phyloP scores from a whole-genome alignment of 2,329 filamentous ascomycete genomes.

The Colletotrichum somersetense region DNA sequence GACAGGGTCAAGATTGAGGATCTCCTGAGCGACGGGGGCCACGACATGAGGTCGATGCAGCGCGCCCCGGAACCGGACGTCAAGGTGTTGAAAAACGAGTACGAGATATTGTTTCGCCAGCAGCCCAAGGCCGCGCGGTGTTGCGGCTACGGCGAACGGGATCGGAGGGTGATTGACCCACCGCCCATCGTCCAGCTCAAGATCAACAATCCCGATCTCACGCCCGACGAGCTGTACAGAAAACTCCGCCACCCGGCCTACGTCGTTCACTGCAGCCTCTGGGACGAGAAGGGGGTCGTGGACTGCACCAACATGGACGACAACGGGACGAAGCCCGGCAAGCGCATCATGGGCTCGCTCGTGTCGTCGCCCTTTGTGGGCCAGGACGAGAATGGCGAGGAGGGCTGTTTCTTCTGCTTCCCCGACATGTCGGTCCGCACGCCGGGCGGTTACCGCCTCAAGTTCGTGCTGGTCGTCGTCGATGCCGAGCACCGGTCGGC shows the following conservation, averaged over 20 bases:
- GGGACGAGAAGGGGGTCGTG: slow-evolving; percentile 74
- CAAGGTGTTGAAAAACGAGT: slow-evolving; percentile 46
- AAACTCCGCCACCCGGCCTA: slow-evolving; percentile 73
- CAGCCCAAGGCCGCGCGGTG: slow-evolving; percentile 83
- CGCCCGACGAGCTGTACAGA: slow-evolving; percentile 65
- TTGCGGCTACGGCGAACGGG: slow-evolving; percentile 86
- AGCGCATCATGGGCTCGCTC: slow-evolving; percentile 83
- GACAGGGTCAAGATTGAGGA: slow-evolving; percentile 44
- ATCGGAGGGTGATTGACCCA: slow-evolving; percentile 85
- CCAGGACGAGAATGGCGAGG: slow-evolving; percentile 76
- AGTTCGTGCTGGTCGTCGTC: slow-evolving; percentile 80
- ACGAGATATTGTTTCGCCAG: slow-evolving; percentile 75
- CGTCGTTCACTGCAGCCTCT: slow-evolving; percentile 82
- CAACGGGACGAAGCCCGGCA: slow-evolving; percentile 74
- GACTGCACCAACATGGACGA: slow-evolving; percentile 78
- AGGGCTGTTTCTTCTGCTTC: slow-evolving; percentile 89
- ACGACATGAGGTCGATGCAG: not conserved
- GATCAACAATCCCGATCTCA: slow-evolving; percentile 69
- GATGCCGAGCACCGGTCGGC: slow-evolving; percentile 70
- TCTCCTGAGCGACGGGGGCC: slow-evolving; percentile 38
- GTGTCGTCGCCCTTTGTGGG: slow-evolving; percentile 83
- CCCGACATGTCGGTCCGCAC: slow-evolving; percentile 85
- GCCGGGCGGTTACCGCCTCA: slow-evolving; percentile 79
- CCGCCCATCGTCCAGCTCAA: slow-evolving; percentile 84
- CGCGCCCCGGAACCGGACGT: slow-evolving; percentile 3